Evolutionary conservation across 306 rosid genomes (phyloP).

Genomic region (Gynostemma pentaphyllum): DNA sequence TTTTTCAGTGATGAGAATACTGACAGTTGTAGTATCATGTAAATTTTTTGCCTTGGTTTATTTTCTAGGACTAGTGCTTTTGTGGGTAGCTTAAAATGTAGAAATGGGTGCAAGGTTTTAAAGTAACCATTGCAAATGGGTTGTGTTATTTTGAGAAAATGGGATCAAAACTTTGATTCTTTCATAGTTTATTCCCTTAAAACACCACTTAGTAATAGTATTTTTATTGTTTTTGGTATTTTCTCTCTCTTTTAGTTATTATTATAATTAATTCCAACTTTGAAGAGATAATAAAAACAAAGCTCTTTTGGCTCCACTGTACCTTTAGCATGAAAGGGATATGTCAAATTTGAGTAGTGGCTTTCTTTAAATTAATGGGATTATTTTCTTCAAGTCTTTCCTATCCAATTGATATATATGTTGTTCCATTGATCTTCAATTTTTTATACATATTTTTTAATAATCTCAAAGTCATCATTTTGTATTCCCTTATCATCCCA

Average conservation of each 20-base stretch:
- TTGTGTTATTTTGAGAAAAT: constrained; percentile 10
- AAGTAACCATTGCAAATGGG: not conserved
- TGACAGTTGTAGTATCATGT: constrained; percentile 73
- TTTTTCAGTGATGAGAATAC: constrained; percentile 79
- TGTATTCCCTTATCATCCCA: not conserved
- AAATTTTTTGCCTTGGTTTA: constrained; percentile 15
- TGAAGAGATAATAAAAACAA: constrained; percentile 5
- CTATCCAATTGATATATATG: not conserved
- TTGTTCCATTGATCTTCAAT: not conserved
- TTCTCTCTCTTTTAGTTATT: not conserved
- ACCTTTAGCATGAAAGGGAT: not conserved
- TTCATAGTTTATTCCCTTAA: constrained; percentile 2
- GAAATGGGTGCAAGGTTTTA: constrained; percentile 7
- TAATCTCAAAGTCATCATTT: not conserved
- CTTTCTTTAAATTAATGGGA: not conserved
- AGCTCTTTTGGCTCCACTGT: constrained; percentile 3
- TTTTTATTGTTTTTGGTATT: not conserved
- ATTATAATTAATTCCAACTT: not conserved
- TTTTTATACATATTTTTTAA: no score
- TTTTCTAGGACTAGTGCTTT: constrained; percentile 20
- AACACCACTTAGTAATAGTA: not conserved
- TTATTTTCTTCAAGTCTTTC: not conserved
- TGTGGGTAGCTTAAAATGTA: not conserved
- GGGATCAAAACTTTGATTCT: constrained; percentile 7
- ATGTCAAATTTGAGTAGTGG: not conserved